Conservation (phyloP, 768 basidiomycete genomes). For the Mrakia blollopis region DNA sequence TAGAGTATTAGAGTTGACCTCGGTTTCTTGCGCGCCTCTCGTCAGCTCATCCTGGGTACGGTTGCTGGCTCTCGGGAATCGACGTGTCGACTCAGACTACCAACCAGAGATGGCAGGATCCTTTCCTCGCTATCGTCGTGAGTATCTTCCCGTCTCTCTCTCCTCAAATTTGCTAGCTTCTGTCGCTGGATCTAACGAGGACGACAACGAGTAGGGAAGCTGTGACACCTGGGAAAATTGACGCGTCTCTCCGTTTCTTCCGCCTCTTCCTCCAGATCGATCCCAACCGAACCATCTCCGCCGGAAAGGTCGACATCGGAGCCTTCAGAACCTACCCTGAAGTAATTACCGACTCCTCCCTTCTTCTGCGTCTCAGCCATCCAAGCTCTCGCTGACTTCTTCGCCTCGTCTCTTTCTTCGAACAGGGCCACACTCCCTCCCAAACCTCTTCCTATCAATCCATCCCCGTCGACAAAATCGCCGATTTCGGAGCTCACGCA, state of each 20-base stretch:
- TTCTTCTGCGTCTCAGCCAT: not conserved
- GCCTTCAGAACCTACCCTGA: slow-evolving; percentile 97
- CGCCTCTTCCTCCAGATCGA: slow-evolving; percentile 61
- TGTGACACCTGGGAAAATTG: too few relatives aligned
- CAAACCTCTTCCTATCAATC: slow-evolving; percentile 82
- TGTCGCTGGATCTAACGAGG: too few relatives aligned
- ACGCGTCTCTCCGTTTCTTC: not conserved
- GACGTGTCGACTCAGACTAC: slow-evolving; percentile 95
- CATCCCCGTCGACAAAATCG: slow-evolving; percentile 93
- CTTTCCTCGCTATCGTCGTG: slow-evolving; percentile 94
- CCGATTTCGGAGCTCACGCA: slow-evolving; percentile 98
- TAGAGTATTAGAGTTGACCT: not conserved
- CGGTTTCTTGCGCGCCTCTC: not conserved
- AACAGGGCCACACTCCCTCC: slow-evolving; percentile 74
- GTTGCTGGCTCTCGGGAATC: slow-evolving; percentile 98
- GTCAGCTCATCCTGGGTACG: slow-evolving; percentile 85
- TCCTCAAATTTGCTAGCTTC: not conserved
- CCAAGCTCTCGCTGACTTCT: not conserved
- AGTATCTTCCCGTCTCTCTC: slow-evolving; percentile 41
- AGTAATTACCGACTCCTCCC: slow-evolving; percentile 35
- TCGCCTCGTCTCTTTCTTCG: not conserved
- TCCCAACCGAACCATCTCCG: slow-evolving; percentile 95
- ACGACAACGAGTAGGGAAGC: too few relatives aligned
- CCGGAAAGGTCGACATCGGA: slow-evolving; percentile 97
- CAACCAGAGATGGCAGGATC: slow-evolving; percentile 92